Evolutionary conservation across 176 grass and related monocot genomes (phyloP), one percentile per base, ranked within the genome.

Genomic region (Leersia perrieri): DNA sequence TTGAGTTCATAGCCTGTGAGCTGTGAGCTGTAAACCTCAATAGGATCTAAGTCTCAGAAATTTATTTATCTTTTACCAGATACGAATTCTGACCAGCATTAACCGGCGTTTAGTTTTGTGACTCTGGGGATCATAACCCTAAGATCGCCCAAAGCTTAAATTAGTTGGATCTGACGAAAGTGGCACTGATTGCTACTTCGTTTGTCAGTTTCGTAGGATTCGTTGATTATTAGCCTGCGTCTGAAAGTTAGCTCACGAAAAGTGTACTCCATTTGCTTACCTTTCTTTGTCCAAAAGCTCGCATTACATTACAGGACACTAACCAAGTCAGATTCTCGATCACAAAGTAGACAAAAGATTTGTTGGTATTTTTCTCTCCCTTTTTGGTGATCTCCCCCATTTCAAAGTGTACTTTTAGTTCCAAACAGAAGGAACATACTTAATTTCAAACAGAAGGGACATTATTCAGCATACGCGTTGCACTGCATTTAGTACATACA

Each of bases 131-230:
- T 63, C n/a, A 15, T 41, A 61, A 64, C 41, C 32, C 25, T 58
- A 58, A 58, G 75, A 64, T 16, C 32, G 26, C 31, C 27, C 34
- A 34, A 72, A 66, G 80, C 74, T 58, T 79, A 58, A 44, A 44
- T 72, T 73, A 40, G 65, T 71, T 38, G 58, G 77, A 89, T 81
- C 82, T 76, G 76, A 82, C 77, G 72, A 72, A 86, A 86, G 78
- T 60, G 60, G 78, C 83, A 82, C 83, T 71, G 72, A 47, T 16
- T 65, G 49, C 82, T 77, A 71, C 77, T 82, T 82, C 66, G 9
- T 86, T 86, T 86, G 73, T 66, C 83, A 86, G 72, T 33, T 82
- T 86, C 83, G 22, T 73, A 72, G 88, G 78, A 67, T 75, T 60
- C 73, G 73, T 68, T 78, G 53, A 83, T 88, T 44, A 63, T 53